Conservation (phyloP, 2,329 filamentous ascomycete species). For the Fusarium verrucosum region DNA sequence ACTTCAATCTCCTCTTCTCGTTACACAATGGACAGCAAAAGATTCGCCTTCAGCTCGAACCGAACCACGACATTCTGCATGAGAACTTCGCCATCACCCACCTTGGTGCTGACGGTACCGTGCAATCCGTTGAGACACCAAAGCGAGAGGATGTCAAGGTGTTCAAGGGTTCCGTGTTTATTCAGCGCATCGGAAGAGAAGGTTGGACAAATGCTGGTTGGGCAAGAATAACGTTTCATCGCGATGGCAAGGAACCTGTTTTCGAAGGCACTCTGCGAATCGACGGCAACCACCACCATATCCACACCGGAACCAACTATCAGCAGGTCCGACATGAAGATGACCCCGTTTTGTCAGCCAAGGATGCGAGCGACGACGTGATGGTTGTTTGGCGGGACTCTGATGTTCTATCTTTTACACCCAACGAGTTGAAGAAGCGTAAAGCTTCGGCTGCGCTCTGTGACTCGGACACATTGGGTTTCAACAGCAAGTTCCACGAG, state of each 20-base stretch:
- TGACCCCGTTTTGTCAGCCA: constrained; percentile 71
- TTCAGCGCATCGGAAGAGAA: constrained; percentile 65
- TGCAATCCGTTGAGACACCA: constrained; percentile 73
- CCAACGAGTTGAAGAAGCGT: constrained; percentile 74
- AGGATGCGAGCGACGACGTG: constrained; percentile 68
- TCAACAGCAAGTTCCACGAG: constrained; percentile 76
- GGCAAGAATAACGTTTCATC: constrained; percentile 81
- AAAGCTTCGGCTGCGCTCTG: constrained; percentile 65
- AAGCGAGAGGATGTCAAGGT: constrained; percentile 80
- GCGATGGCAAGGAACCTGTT: constrained; percentile 79
- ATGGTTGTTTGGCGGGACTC: constrained; percentile 96
- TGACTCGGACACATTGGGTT: constrained; percentile 76
- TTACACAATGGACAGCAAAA: constrained; percentile 73
- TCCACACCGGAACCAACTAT: constrained; percentile 81
- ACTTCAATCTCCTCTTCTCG: constrained; percentile 86
- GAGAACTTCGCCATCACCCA: constrained; percentile 79
- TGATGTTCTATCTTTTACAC: constrained; percentile 68
- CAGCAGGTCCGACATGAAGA: constrained; percentile 73
- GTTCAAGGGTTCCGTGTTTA: constrained; percentile 81
- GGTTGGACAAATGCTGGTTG: constrained; percentile 86
- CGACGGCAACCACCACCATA: constrained; percentile 83
- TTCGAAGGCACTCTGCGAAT: constrained; percentile 93
- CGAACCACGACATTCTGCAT: constrained; percentile 89
- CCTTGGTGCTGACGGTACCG: constrained; percentile 74
- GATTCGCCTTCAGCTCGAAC: constrained; percentile 82